phyloP scores from a whole-genome alignment of 2,329 filamentous ascomycete species.

The Erysiphe pulchra region DNA sequence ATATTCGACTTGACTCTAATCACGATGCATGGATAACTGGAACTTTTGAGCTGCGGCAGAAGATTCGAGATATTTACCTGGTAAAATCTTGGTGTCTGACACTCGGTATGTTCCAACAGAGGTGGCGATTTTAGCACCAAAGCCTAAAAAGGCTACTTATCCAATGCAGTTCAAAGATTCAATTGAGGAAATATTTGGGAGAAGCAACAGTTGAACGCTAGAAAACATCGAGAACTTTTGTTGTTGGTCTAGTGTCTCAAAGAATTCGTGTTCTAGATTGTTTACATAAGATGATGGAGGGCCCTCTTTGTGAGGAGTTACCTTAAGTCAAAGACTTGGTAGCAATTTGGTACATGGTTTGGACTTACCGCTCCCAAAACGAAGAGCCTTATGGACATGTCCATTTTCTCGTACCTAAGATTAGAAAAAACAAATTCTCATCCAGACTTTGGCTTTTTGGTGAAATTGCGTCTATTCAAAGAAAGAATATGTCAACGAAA shows the following conservation, averaged over 20 bases:
- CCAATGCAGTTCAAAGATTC: no score
- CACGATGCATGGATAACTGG: not conserved
- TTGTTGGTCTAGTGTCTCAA: not conserved
- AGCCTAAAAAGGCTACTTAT: no score
- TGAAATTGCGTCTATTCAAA: not conserved
- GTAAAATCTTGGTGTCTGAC: not conserved
- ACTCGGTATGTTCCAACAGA: not conserved
- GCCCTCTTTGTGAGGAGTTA: not conserved
- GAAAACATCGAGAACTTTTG: not conserved
- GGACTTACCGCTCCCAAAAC: not conserved
- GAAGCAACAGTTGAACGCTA: no score
- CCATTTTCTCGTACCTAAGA: not conserved
- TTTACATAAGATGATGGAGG: not conserved
- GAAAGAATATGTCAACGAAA: not conserved
- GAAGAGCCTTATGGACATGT: not conserved
- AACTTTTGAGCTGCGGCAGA: not conserved
- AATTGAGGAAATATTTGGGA: no score
- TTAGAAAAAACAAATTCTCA: not conserved
- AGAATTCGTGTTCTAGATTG: not conserved
- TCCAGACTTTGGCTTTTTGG: not conserved
- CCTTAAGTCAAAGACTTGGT: not conserved
- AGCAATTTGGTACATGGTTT: not conserved
- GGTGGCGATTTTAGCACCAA: not conserved
- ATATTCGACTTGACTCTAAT: not conserved
- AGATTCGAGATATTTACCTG: not conserved